Conservation (phyloP, 495 filamentous ascomycete species). For the Xylaria cubensis region DNA sequence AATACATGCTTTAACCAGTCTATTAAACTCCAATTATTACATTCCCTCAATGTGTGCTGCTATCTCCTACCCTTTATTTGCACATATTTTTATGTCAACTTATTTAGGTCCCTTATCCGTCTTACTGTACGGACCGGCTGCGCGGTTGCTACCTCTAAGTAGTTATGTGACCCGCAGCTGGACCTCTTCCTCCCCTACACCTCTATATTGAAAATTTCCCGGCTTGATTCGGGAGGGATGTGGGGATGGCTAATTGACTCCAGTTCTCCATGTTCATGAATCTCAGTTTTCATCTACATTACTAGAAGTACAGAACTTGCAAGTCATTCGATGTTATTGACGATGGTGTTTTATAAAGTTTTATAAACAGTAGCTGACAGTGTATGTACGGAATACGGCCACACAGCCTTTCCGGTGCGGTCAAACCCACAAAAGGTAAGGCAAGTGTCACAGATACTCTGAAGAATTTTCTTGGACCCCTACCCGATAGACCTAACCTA, state of each 20-base stretch:
- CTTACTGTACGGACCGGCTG: not conserved
- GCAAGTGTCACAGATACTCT: no score
- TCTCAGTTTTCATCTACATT: not conserved
- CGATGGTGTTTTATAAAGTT: no score
- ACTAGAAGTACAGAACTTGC: not conserved
- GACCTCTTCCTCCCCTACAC: not conserved
- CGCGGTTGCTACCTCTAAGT: not conserved
- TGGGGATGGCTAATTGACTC: constrained; percentile 42
- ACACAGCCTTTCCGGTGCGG: not conserved
- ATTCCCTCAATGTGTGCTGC: not conserved
- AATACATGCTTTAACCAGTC: not conserved
- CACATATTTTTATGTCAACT: not conserved
- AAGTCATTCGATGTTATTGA: no score
- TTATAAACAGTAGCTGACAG: no score
- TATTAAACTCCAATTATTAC: not conserved
- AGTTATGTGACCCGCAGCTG: not conserved
- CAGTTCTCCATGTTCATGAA: constrained; percentile 11
- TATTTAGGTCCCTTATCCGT: not conserved
- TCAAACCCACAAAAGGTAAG: not conserved
- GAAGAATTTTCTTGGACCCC: no score
- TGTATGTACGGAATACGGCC: not conserved
- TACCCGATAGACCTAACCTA: no score
- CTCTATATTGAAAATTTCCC: not conserved
- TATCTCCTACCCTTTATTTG: not conserved
- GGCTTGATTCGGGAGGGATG: not conserved